Conservation (phyloP, 305 asterid genomes). For the Ilex paraguariensis region DNA sequence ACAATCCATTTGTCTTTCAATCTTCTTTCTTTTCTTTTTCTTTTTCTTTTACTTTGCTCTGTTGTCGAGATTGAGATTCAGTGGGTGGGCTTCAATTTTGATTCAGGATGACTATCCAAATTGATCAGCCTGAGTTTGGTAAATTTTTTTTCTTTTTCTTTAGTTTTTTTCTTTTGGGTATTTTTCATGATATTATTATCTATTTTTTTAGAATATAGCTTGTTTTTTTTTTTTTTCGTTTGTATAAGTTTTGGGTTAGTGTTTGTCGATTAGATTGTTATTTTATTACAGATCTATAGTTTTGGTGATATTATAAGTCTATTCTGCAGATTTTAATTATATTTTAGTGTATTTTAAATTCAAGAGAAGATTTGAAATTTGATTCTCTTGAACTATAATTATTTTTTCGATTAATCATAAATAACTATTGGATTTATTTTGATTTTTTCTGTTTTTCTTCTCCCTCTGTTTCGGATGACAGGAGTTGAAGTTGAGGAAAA, state of each 20-base stretch:
- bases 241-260: no score
- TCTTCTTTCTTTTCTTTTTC: background rate
- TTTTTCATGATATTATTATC: background rate
- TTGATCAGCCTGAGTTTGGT: conserved; percentile 39
- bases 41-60: background rate
- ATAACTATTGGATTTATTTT: background rate
- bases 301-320: background rate
- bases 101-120: conserved; percentile 44
- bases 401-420: background rate
- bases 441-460: background rate
- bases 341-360: no score
- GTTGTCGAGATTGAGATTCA: background rate
- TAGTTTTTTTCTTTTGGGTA: background rate
- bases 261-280: background rate
- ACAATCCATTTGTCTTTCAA: background rate
- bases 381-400: background rate
- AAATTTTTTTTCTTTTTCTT: conserved; percentile 15
- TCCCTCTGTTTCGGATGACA: conserved; percentile 14
- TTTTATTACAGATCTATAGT: conserved; percentile 11
- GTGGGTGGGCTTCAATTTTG: background rate
- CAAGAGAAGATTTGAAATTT: no score
- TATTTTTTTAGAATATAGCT: background rate
- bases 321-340: no score
- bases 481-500: conserved; percentile 44
- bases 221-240: background rate